Evolutionary conservation across 306 rosid species (phyloP), one percentile per base, ranked within the genome.

Genomic region (Cucurbita moschata): DNA sequence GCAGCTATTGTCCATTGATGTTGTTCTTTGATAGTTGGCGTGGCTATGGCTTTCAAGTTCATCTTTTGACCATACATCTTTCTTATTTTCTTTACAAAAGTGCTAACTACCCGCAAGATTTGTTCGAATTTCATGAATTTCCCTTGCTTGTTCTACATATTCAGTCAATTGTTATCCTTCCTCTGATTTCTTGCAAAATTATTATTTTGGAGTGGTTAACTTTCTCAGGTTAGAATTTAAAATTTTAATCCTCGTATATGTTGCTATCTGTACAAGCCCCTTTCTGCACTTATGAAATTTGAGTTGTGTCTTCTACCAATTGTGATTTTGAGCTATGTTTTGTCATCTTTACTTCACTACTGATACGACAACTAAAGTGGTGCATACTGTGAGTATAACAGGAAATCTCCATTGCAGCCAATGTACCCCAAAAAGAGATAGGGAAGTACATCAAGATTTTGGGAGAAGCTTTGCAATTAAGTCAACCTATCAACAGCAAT

Each of bases 321-420:
- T 62, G 69, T 46, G 44, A 7, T 69, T 46, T 47, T 69, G 35
- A 42, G 18, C 35, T 40, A 0, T 57, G 19, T 39, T 18, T 59
- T 57, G 42, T 14, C 30, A 73, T 73, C 8, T 44, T 56, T 53
- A 40, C 51, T 21, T 21, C 39, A 13, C 11, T 73, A 19, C 21
- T 57, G 39, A 6, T 42, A 54, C n/a, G 52, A 54, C 54, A 56
- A 75, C 75, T 81, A 57, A 78, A 52, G 79, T 79, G 76, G 76
- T 40, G 14, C 71, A 30, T 82, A 69, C 49, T 80, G 55, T 43
- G 76, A 38, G 55, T 72, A 47, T 79, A 73, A 40, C 88, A 94
- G 97, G 99, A 94, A 87, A 91, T 94, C 63, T 94, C 99, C 21
- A 91, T 86, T 79, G 99, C 99, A 13, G 99, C 97, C 40, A 88